Base-by-base conservation (phyloP, 2,329 filamentous ascomycete species). In the Trichoderma semiorbis region DNA sequence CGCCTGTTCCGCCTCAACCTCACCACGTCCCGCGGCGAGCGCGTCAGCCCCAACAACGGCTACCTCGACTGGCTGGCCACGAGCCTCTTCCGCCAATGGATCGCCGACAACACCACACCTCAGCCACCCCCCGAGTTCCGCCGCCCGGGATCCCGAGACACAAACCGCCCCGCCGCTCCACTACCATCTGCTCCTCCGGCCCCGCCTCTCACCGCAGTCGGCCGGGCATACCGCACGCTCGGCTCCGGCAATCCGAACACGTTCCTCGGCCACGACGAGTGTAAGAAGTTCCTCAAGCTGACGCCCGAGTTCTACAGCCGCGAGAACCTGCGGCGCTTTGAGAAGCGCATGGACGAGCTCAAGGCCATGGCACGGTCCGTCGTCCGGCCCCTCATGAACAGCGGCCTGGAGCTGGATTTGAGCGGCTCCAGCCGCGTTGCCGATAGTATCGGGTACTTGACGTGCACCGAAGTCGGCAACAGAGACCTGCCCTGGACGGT, bases 21-120 rank as follows among this genome's bases (percentile, higher is more conserved):
- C 10, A 93, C 90, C 5, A 97, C 92, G 24, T 88, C 90, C 12
- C 86, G 91, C 74, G 95, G 95, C 69, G 94, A 98, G 79, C 89
- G 94, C 69, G 92, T 98, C 58, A 91, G 87, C 3, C 95, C 95
- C 0, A 85, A 86, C 24, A 96, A 91, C 64, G 90, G 90, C 69
- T 97, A 95, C 80, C 85, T 97, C 26, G 94, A 97, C 81, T 98
- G 95, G 95, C 88, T 97, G 7, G 94, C 90, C 21, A 89, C 97
- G 63, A 93, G 90, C 55, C 85, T 97, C 14, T 98, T 98, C 82
- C 89, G 95, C 4, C 94, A 97, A 81, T 98, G 95, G 94, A 86
- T 98, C 7, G 93, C 94, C 5, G 95, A 98, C 77, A 95, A 94
- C 80, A 97, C 93, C 5, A 92, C 93, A 2, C 92, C 93, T 0